phyloP scores from a whole-genome alignment of 2,329 filamentous ascomycete species.

The Calonectria hongkongensis region DNA sequence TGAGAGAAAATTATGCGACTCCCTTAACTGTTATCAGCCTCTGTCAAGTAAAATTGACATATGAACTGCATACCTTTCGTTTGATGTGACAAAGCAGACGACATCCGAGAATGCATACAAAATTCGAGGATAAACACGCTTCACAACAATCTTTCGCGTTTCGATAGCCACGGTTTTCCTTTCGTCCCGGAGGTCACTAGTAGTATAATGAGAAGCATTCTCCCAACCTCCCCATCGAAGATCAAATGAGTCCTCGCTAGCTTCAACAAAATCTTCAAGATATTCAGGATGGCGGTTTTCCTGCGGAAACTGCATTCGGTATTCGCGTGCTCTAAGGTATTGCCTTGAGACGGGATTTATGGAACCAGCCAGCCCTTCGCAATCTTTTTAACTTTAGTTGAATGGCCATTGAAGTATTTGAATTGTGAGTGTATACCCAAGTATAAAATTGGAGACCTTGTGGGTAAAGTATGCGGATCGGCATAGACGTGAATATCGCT shows the following conservation, averaged over 20 bases:
- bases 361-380: slow-evolving; percentile 38
- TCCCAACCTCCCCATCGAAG: slow-evolving; percentile 7
- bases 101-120: slow-evolving; percentile 43
- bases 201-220: not conserved
- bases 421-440: slow-evolving; percentile 18
- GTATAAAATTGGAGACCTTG: slow-evolving; percentile 27
- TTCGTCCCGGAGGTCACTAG: not conserved
- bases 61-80: slow-evolving; percentile 31
- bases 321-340: not conserved
- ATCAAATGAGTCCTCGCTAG: not conserved
- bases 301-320: not conserved
- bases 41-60: not conserved
- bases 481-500: slow-evolving; percentile 43
- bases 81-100: slow-evolving; percentile 40
- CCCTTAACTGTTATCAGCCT: slow-evolving; percentile 11
- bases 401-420: not conserved
- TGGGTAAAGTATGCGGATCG: slow-evolving; percentile 34
- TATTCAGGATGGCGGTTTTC: not conserved
- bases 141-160: slow-evolving; percentile 26
- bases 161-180: slow-evolving; percentile 2
- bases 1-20: not conserved
- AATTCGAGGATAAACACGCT: slow-evolving; percentile 41
- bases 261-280: not conserved
- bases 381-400: slow-evolving; percentile 26
- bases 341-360: not conserved